phyloP scores from a whole-genome alignment of 2,329 filamentous ascomycete species.

The Fusarium sp. region DNA sequence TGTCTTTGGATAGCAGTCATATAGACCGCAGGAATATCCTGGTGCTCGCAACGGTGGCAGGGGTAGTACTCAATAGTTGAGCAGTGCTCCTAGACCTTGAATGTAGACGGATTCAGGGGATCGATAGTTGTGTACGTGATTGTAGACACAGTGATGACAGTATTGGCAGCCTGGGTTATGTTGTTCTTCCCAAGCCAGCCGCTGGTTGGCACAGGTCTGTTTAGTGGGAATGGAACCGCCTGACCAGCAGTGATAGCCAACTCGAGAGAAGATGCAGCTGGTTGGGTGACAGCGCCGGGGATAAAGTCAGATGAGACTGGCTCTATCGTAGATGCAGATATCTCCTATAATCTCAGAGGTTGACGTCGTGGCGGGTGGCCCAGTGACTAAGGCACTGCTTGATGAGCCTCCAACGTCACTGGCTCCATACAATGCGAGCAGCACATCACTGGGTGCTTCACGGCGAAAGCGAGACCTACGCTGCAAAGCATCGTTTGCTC shows the following conservation, averaged over 20 bases:
- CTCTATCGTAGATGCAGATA: background rate
- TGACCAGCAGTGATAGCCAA: too few species aligned
- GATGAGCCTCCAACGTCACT: background rate
- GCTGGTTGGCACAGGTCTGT: fast-evolving
- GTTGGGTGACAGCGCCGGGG: too few species aligned
- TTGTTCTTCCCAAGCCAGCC: background rate
- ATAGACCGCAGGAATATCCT: background rate
- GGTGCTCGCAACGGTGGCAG: background rate
- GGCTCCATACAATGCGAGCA: background rate
- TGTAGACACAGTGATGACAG: background rate
- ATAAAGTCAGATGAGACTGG: background rate
- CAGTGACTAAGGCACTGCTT: background rate
- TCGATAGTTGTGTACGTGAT: background rate
- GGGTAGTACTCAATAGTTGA: background rate
- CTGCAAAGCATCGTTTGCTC: background rate
- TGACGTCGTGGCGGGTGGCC: too few species aligned
- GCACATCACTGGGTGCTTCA: background rate
- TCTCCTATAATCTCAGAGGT: background rate
- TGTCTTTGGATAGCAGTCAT: background rate
- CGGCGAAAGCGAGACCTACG: background rate
- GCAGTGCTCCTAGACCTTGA: background rate
- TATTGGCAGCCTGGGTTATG: background rate
- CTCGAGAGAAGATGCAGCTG: too few species aligned
- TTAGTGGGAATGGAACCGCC: background rate
- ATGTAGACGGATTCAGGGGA: background rate